Conservation (phyloP, 2,329 filamentous ascomycete genomes). For the Domatiomyces globalis region DNA sequence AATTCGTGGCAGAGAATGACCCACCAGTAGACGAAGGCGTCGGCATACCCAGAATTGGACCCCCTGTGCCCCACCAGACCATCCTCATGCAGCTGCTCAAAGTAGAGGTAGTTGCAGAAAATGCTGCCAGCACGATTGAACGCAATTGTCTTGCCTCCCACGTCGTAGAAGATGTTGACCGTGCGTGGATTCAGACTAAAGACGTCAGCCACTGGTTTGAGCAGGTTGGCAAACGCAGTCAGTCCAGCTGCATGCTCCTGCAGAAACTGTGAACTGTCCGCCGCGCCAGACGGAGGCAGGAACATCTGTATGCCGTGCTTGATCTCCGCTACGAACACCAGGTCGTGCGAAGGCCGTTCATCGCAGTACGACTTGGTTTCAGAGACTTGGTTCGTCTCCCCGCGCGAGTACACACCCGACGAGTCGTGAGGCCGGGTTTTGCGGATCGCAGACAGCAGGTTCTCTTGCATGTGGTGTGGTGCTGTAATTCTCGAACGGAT, state of each 20-base stretch:
- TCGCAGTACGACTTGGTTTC: conserved; percentile 83
- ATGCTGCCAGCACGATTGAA: conserved; percentile 81
- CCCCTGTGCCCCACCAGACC: conserved; percentile 24
- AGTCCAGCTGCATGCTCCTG: conserved; percentile 46
- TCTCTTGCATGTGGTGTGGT: conserved; percentile 31
- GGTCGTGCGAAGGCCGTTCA: conserved; percentile 56
- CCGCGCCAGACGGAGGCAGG: conserved; percentile 38
- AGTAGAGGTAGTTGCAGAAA: conserved; percentile 89
- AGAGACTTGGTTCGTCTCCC: conserved; percentile 57
- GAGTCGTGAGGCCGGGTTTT: conserved; percentile 66
- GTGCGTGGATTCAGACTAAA: conserved; percentile 57
- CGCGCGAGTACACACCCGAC: conserved; percentile 55
- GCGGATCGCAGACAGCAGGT: conserved; percentile 60
- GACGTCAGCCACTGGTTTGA: conserved; percentile 55
- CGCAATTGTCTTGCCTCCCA: conserved; percentile 65
- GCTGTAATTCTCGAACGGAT: conserved; percentile 24
- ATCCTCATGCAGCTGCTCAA: conserved; percentile 58
- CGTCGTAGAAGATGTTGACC: conserved; percentile 80
- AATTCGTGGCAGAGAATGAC: conserved; percentile 91
- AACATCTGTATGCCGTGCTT: conserved; percentile 62
- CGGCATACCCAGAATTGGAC: conserved; percentile 39
- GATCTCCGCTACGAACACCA: conserved; percentile 55
- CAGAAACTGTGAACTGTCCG: conserved; percentile 44
- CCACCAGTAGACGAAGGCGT: conserved; percentile 80
- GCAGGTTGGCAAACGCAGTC: conserved; percentile 53